Percentiles rank a stretch among this genome's conserved stretches.
Conservation (phyloP, 805 yeast genomes). For the Starmerella bombicola region DNA sequence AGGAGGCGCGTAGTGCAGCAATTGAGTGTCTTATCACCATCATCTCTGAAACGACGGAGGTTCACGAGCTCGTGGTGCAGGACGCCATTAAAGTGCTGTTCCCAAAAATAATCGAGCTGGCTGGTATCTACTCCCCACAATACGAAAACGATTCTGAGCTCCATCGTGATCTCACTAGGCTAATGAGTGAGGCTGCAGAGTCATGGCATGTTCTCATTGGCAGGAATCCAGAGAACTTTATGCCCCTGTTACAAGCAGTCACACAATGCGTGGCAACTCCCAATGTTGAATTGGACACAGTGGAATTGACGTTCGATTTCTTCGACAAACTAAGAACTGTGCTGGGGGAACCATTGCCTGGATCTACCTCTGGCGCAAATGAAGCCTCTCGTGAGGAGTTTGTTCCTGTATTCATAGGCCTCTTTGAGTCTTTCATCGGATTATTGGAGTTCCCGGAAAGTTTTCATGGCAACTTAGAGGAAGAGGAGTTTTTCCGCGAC, state of each 20-base stretch:
- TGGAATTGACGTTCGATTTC: slow-evolving; percentile 80
- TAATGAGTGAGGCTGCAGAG: slow-evolving; percentile 88
- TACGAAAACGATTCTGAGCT: slow-evolving; percentile 18
- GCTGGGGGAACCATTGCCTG: slow-evolving; percentile 31
- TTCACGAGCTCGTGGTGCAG: slow-evolving; percentile 37
- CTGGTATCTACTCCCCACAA: slow-evolving; percentile 6
- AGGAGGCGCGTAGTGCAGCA: slow-evolving; percentile 65
- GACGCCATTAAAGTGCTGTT: slow-evolving; percentile 46
- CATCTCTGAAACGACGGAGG: slow-evolving; percentile 68
- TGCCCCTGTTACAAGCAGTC: slow-evolving; percentile 59
- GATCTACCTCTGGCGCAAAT: slow-evolving; percentile 3
- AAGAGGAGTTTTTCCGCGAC: slow-evolving; percentile 83
- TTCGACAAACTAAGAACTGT: slow-evolving; percentile 77
- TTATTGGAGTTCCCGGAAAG: slow-evolving; percentile 69
- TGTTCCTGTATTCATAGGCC: slow-evolving; percentile 42
- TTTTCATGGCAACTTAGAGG: slow-evolving; percentile 57
- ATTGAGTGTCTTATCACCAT: slow-evolving; percentile 78
- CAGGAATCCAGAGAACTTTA: slow-evolving; percentile 53
- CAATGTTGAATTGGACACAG: slow-evolving; percentile 68
- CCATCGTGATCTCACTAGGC: slow-evolving; percentile 30
- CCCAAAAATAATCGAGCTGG: slow-evolving; percentile 45
- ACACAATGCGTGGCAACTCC: slow-evolving; percentile 59
- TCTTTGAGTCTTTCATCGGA: slow-evolving; percentile 47
- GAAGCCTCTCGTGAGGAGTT: slow-evolving; percentile 36
- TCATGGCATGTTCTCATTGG: slow-evolving; percentile 86